phyloP scores from a whole-genome alignment of 306 rosid species.

The Cucumis cinereus region DNA sequence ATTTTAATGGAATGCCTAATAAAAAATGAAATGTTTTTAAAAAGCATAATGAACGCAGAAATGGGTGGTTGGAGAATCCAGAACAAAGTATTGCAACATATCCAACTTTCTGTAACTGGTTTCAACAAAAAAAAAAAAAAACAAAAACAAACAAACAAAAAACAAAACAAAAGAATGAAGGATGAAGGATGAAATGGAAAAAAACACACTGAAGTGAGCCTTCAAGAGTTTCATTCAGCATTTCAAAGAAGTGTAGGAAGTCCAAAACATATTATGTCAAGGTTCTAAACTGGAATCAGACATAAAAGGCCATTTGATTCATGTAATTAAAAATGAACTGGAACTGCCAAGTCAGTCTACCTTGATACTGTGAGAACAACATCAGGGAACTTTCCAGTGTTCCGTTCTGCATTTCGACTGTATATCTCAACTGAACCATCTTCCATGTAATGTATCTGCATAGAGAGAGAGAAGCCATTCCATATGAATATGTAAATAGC shows the following conservation, averaged over 20 bases:
- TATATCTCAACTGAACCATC: constrained; percentile 74
- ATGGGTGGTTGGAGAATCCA: background rate
- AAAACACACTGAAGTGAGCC: background rate
- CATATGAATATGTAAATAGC: constrained; percentile 6
- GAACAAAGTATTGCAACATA: background rate
- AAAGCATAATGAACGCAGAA: background rate
- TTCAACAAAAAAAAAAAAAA: background rate
- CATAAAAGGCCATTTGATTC: background rate
- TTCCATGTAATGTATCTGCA: constrained; percentile 84
- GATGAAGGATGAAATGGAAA: background rate
- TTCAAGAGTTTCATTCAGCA: background rate
- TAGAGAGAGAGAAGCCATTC: constrained; percentile 16
- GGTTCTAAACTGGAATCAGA: background rate
- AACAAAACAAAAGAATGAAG: background rate
- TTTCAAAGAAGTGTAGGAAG: background rate
- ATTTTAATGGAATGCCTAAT: background rate
- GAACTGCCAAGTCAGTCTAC: constrained; percentile 18
- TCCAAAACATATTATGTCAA: background rate
- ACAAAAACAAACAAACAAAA: too few species aligned
- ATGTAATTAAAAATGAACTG: background rate
- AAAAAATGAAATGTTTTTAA: background rate
- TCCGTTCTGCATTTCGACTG: constrained; percentile 90
- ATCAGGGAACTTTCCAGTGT: constrained; percentile 86
- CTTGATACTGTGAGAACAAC: constrained; percentile 62
- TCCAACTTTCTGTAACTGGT: background rate